phyloP scores from a whole-genome alignment of 2,329 filamentous ascomycete genomes.

The Botrytis elliptica region DNA sequence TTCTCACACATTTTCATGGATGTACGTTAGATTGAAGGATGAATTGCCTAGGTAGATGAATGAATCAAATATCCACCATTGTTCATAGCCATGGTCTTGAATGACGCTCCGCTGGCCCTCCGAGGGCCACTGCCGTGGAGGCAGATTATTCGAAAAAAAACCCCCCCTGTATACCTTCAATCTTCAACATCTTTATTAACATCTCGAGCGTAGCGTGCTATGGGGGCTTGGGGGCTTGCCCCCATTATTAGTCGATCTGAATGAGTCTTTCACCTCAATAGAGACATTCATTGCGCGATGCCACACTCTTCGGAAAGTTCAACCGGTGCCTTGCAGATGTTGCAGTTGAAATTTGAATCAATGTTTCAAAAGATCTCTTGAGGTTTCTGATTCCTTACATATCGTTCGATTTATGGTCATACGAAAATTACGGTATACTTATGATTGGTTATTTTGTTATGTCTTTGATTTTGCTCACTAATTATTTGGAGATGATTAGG shows the following conservation, averaged over 20 bases:
- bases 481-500: not conserved
- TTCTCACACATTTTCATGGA: conserved; percentile 31
- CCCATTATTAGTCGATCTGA: not conserved
- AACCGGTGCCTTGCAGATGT: conserved; percentile 8
- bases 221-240: not conserved
- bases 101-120: not conserved
- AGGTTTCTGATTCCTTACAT: conserved; percentile 2
- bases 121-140: not conserved
- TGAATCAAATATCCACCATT: not conserved
- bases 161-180: not conserved
- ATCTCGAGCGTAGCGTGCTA: not conserved
- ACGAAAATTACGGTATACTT: not conserved
- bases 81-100: not conserved
- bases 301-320: not conserved
- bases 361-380: not conserved
- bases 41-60: not conserved
- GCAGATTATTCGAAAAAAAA: not conserved
- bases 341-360: conserved; percentile 5
- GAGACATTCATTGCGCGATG: not conserved
- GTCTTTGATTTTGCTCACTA: not conserved
- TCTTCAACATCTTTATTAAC: not conserved
- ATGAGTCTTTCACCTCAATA: not conserved
- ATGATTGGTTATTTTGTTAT: not conserved
- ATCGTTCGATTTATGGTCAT: conserved; percentile 2
- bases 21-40: not conserved